Evolutionary conservation across 108 stramenopile genomes (phyloP), one percentile per base, ranked within the genome.

Genomic region (Cyclotella cryptica): DNA sequence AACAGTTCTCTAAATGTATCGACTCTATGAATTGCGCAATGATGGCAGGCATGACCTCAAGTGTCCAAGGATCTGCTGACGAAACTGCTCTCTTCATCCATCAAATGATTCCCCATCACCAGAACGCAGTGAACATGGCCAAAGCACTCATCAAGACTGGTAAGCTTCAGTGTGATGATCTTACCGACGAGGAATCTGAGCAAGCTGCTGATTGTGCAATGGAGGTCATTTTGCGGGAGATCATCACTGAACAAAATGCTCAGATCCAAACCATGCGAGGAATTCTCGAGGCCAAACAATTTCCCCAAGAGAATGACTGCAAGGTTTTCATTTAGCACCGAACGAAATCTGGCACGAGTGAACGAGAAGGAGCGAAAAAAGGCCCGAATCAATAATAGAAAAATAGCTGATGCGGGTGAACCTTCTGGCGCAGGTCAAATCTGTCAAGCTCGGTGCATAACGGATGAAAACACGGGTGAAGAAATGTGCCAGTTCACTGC

Each of bases 61-160:
- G 26, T 54, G 79, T 62, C 8, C 59, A 45, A 13, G 66, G 35
- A 7, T 24, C 66, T 11, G 43, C 61, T 7, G 49, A 47, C 19
- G 86, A 47, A 29, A 46, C 71, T 4, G 87, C 81, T 0, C 65
- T 90, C 44, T 93, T 93, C 62, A 81, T 92, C 55, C 91, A 91
- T 82, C 93, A 96, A 84, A 97, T 96, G 95, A 97, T 97, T 62
- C 94, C 96, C 27, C 96, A 96, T 73, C 93, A 96, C 69, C 86
- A 94, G 68, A 97, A 97, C 66, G 96, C 95, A 28, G 89, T 95
- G 19, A 97, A 96, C 77, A 97, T 97, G 96, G 95, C 95, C 15
- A 96, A 94, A 78, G 74, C 87, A 11, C 71, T 96, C 28, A 69
- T 95, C 12, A 86, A 88, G 15, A 72, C 72, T 8, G 78, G 69